Base-by-base conservation (phyloP, 2,329 filamentous ascomycete species). In the Exophiala phaeomuriformis region DNA sequence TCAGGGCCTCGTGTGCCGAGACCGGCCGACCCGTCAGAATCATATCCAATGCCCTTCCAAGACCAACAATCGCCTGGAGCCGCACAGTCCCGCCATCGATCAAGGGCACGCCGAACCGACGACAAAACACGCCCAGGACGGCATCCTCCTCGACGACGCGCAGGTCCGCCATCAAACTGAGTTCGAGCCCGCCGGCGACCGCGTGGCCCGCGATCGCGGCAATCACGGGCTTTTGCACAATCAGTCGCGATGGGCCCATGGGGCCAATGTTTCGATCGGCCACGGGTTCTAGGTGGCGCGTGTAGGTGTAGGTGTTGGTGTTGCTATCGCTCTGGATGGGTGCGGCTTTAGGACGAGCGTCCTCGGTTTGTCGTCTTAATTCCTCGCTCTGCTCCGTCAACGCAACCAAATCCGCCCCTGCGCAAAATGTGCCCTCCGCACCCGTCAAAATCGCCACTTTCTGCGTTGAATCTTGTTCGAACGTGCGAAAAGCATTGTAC, bases 71-170 rank as follows among this genome's bases (percentile, higher is more conserved):
- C 1, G 69, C 70, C 52, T 75, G 76, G 4, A 80, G 64, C 1
- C 78, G 71, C 0, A 80, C 76, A 0, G 77, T 80, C 1, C 78
- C 78, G 5, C 74, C 74, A 30, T 73, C 78, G 40, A 79, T 74
- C 28, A 79, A 63, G 3, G 76, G 76, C 0, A 78, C 76, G 1
- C 78, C 77, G 61, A 70, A 78, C 2, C 77, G 71, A 1, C 79
- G 69, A 63, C 75, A 80, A 59, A 80, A 81, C 2, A 82, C 73
- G 1, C 78, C 78, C 48, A 81, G 78, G 0, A 78, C 63, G 3
- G 76, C 75, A 40, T 76, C 73, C 50, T 78, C 74, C 53, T 81
- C 77, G 0, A 71, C 75, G 0, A 81, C 69, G 1, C 78, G 72
- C 49, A 81, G 67, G 58, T 82, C 79, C 0, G 69, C 78, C 0